Evolutionary conservation across 140 eudicot genomes (phyloP).

Genomic region (Anethum foeniculum): DNA sequence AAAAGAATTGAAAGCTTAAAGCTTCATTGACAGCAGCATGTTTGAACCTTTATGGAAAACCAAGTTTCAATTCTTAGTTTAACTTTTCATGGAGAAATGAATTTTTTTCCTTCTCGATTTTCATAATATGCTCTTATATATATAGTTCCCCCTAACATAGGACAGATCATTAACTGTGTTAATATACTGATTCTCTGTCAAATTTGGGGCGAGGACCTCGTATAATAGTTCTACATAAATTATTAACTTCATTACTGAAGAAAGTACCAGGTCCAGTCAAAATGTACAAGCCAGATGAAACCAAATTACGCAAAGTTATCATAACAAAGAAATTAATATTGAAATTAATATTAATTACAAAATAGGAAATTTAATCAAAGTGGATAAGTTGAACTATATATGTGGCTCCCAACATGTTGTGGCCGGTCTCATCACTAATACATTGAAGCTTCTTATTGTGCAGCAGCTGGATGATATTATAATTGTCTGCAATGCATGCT

Average conservation of each 20-base stretch:
- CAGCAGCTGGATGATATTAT: conserved; percentile 6
- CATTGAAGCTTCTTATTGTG: conserved; percentile 1
- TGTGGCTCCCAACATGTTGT: conserved; percentile 2
- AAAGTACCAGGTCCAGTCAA: neutral
- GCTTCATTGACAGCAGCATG: neutral
- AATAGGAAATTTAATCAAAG: neutral
- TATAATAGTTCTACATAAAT: neutral
- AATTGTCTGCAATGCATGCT: conserved; percentile 5
- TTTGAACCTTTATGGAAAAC: neutral
- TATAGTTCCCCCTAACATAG: too few species aligned
- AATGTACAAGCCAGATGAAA: neutral
- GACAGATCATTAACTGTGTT: neutral
- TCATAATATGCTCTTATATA: too few species aligned
- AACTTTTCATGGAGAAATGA: neutral
- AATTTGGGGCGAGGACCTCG: neutral
- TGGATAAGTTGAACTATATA: neutral
- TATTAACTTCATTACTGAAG: too few species aligned
- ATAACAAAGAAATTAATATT: neutral
- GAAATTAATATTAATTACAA: neutral
- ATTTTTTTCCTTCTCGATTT: neutral
- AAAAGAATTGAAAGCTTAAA: neutral
- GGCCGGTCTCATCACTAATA: neutral
- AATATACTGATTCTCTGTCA: neutral
- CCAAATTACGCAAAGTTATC: neutral
- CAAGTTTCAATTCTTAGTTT: neutral